Conservation (phyloP, 208 protist genomes). For the Wallacemonas sp. region DNA sequence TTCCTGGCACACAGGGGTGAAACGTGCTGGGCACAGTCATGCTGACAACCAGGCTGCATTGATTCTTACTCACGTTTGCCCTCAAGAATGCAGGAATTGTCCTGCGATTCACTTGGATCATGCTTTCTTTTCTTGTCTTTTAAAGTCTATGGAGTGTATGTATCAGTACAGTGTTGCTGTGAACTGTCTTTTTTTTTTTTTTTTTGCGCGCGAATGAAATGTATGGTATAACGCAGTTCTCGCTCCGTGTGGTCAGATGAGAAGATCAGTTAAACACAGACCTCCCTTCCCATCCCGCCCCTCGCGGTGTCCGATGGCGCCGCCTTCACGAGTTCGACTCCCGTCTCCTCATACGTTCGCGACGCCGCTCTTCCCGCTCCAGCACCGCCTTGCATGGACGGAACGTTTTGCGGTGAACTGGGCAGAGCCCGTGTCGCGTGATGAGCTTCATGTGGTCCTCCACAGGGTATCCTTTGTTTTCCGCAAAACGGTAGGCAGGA, state of each 20-base stretch:
- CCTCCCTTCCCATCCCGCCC: too few relatives aligned
- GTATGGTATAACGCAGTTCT: too few relatives aligned
- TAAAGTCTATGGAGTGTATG: background rate
- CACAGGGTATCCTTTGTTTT: conserved; percentile 89
- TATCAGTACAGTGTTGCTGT: background rate
- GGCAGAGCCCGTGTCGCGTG: conserved; percentile 56
- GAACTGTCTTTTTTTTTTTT: too few relatives aligned
- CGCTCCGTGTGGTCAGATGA: too few relatives aligned
- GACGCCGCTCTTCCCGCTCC: conserved; percentile 40
- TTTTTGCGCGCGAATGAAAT: too few relatives aligned
- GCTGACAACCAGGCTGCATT: too few relatives aligned
- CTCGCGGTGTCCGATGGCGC: background rate
- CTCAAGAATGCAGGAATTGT: too few relatives aligned
- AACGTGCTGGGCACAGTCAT: too few relatives aligned
- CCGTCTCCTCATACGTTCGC: conserved; percentile 12
- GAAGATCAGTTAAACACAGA: too few relatives aligned
- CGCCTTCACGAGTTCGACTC: background rate
- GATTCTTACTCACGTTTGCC: too few relatives aligned
- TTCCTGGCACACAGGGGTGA: too few relatives aligned
- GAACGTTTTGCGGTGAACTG: conserved; percentile 84
- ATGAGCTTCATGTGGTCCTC: conserved; percentile 86
- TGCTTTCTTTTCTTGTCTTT: conserved; percentile 6
- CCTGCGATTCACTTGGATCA: too few relatives aligned
- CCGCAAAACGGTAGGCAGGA: conserved; percentile 76
- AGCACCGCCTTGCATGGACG: conserved; percentile 60